A percentile compares a stretch with the other conserved stretches of the same genome.
These are phyloP conservation scores for Pyrenula massariospora DNA, from an alignment of 495 filamentous ascomycete species.

Conservation along the genomic window DNA sequence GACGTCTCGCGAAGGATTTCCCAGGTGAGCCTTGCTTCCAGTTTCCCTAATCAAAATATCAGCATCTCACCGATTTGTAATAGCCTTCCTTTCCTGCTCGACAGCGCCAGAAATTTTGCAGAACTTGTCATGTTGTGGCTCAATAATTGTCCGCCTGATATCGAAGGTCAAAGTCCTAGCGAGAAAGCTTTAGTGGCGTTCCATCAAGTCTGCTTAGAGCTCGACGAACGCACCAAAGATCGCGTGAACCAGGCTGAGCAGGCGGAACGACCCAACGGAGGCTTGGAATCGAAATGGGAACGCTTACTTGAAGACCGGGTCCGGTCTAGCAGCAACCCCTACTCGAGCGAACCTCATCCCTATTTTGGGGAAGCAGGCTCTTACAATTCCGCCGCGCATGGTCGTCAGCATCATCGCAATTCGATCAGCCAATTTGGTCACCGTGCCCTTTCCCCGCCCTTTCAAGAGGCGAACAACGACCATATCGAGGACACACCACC, in stretches of 20 bases:
- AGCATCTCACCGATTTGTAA: not conserved
- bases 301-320: conserved; percentile 62
- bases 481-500: conserved; percentile 36
- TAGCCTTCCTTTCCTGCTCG: conserved; percentile 81
- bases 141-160: conserved; percentile 37
- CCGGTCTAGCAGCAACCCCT: conserved; percentile 37
- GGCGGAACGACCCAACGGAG: conserved; percentile 49
- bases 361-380: conserved; percentile 26
- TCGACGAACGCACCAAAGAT: conserved; percentile 62
- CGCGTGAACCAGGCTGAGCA: conserved; percentile 63
- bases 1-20: conserved; percentile 84
- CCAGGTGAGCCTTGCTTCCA: conserved; percentile 25
- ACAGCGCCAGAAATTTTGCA: conserved; percentile 79
- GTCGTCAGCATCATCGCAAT: conserved; percentile 21
- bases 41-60: not conserved
- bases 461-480: conserved; percentile 25
- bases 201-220: conserved; percentile 58
- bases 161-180: conserved; percentile 27
- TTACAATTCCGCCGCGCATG: conserved; percentile 22
- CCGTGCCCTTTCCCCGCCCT: conserved; percentile 27
- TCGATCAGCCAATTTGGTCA: conserved; percentile 33
- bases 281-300: conserved; percentile 53
- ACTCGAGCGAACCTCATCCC: conserved; percentile 28
- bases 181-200: conserved; percentile 59
- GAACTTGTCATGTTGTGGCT: conserved; percentile 85